Base-by-base conservation (phyloP, 2,329 filamentous ascomycete genomes). In the Pseudomassariella vexata region DNA sequence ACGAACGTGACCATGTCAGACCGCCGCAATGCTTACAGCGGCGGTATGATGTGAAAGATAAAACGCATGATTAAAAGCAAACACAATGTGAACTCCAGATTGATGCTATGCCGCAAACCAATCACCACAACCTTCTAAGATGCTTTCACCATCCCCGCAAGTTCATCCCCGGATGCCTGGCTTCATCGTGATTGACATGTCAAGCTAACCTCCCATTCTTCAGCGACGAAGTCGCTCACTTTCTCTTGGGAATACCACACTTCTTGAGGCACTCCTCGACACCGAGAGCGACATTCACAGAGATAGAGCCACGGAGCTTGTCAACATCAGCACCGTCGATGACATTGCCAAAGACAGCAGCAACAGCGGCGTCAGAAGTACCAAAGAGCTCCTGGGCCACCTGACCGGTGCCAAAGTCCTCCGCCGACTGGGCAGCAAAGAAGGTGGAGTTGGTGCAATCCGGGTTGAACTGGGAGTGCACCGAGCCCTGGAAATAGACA, bases 381-480 rank as follows among this genome's bases (percentile, higher is more conserved):
- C 59, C 57, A 39, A 75, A 68, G 30, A 68, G 57, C 46, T 66
- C 63, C 46, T 75, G 63, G 23, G 66, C 63, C 29, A 66, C 50
- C 50, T 70, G 66, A 30, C 66, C 61, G n/a, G 65, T 59, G 25
- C 71, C 70, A 19, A 66, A 66, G 48, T 75, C 70, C 47, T 74
- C 69, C 26, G 48, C 48, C 26, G 58, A 59, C 44, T 73, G 73
- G 20, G 59, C 52, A 6, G 70, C 70, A 19, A 73, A 57, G 44
- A 73, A 73, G 14, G 63, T 56, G 34, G 65, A 66, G 21, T 62
- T 52, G 25, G 62, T 56, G 52, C 73, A 76, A 41, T 65, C 57
- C 2, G 71, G 70, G 56, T 77, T 78, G 51, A 65, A 72, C 45
- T 73, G 68, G 6, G 64, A 68, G 53, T 78, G 74, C 15, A 75